These are phyloP conservation scores for Eucalyptus curtisii DNA, from an alignment of 345 rosid genomes.

Conservation along the genomic window DNA sequence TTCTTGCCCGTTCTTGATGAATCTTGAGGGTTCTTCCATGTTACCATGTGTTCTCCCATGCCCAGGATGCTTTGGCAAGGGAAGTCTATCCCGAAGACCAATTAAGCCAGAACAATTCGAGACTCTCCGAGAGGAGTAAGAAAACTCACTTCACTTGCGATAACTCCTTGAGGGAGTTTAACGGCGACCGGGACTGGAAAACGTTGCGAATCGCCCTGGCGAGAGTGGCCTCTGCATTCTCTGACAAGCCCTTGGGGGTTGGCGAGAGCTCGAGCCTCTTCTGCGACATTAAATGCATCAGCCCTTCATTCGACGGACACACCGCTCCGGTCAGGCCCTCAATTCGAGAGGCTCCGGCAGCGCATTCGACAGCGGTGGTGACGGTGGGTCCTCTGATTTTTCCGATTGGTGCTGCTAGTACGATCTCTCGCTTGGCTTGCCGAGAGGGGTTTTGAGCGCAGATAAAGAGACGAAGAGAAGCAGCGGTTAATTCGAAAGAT, in stretches of 20 bases:
- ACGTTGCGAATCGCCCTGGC: conserved; percentile 40
- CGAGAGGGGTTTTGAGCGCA: background rate
- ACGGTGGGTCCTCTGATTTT: background rate
- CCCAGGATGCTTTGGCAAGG: background rate
- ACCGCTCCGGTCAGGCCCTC: conserved; percentile 29
- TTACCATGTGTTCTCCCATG: background rate
- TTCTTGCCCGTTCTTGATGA: no score
- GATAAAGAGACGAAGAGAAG: background rate
- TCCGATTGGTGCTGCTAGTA: background rate
- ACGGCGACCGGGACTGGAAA: conserved; percentile 40
- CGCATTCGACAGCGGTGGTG: background rate
- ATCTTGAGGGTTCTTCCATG: no score
- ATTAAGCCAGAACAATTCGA: background rate
- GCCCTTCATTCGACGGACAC: conserved; percentile 50
- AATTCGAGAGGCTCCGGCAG: conserved; percentile 8
- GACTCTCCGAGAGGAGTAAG: background rate
- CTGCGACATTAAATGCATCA: conserved; percentile 44
- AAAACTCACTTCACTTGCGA: conserved; percentile 54
- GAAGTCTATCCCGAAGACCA: background rate
- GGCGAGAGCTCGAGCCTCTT: conserved; percentile 56
- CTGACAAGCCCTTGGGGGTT: conserved; percentile 59
- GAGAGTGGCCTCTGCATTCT: conserved; percentile 45
- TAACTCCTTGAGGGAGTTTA: conserved; percentile 58
- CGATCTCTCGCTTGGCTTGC: background rate
- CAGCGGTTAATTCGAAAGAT: background rate